phyloP scores from a whole-genome alignment of 805 yeast species.

The Saccharomycopsis fermentans region DNA sequence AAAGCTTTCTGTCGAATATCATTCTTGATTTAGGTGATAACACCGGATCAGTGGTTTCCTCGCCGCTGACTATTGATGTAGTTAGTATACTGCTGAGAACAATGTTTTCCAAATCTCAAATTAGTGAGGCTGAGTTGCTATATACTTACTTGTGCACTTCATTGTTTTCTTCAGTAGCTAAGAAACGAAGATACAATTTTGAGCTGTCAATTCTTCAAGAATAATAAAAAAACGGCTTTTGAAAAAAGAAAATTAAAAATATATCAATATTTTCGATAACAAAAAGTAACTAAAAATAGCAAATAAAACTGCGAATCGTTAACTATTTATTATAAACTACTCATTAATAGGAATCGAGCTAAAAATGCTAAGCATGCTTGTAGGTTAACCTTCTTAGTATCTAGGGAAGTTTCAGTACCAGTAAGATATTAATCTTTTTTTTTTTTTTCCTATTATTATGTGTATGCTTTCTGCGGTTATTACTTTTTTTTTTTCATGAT shows the following conservation, averaged over 20 bases:
- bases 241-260: too few species aligned
- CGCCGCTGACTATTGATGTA: slow-evolving; percentile 47
- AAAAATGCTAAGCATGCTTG: not conserved
- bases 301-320: not conserved
- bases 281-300: not conserved
- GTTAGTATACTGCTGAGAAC: not conserved
- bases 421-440: too few species aligned
- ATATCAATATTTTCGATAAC: too few species aligned
- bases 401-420: too few species aligned
- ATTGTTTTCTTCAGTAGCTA: not conserved
- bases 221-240: not conserved
- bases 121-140: not conserved
- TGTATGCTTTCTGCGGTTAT: not conserved
- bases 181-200: not conserved
- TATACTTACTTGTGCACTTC: not conserved
- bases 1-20: slow-evolving; percentile 54
- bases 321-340: not conserved
- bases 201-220: not conserved
- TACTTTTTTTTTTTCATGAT: slow-evolving; percentile 1
- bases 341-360: not conserved
- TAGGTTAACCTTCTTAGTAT: not conserved
- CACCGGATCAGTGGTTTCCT: slow-evolving; percentile 60
- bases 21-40: slow-evolving; percentile 62
- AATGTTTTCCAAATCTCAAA: not conserved
- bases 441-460: not conserved